A percentile compares a stretch with the other conserved stretches of the same genome.
Conservation (phyloP, 1,284 basidiomycete genomes). For the Pseudomicrostroma phylloplanum region DNA sequence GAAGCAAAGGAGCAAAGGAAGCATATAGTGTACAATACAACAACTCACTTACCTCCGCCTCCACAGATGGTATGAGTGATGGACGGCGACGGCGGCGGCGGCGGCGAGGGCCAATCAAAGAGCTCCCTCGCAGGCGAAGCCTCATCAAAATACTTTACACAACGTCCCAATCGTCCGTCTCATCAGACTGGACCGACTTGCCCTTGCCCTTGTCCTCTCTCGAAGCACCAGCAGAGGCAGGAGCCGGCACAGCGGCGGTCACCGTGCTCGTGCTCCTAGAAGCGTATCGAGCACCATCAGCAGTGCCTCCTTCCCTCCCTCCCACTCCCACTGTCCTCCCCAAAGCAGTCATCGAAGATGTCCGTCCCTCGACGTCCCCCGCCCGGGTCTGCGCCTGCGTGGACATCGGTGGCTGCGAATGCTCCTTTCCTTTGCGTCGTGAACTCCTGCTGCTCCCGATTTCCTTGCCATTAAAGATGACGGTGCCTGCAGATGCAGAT, state of each 20-base stretch:
- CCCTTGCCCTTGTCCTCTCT: too few species aligned
- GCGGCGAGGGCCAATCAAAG: too few species aligned
- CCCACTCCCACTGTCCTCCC: background rate
- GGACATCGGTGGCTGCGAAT: background rate
- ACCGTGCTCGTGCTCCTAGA: background rate
- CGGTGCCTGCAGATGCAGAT: background rate
- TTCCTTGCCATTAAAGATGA: constrained; percentile 2
- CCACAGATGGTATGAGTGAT: too few species aligned
- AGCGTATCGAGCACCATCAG: background rate
- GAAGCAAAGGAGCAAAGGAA: too few species aligned
- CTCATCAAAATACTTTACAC: background rate
- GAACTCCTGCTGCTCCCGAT: background rate
- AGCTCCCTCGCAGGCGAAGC: too few species aligned
- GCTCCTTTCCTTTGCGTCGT: background rate
- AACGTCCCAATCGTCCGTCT: constrained; percentile 4
- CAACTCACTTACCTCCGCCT: too few species aligned
- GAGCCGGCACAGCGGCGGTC: background rate
- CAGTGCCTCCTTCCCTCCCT: background rate
- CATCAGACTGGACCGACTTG: background rate
- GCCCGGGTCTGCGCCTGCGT: too few species aligned
- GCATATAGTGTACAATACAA: too few species aligned
- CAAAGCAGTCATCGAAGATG: background rate
- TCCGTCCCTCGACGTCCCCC: too few species aligned
- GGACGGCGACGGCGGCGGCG: too few species aligned
- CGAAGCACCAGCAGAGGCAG: too few species aligned